Percentiles rank a stretch among this genome's conserved stretches.
phyloP scores from a whole-genome alignment of 495 filamentous ascomycete genomes.

The Xylaria bambusicola region DNA sequence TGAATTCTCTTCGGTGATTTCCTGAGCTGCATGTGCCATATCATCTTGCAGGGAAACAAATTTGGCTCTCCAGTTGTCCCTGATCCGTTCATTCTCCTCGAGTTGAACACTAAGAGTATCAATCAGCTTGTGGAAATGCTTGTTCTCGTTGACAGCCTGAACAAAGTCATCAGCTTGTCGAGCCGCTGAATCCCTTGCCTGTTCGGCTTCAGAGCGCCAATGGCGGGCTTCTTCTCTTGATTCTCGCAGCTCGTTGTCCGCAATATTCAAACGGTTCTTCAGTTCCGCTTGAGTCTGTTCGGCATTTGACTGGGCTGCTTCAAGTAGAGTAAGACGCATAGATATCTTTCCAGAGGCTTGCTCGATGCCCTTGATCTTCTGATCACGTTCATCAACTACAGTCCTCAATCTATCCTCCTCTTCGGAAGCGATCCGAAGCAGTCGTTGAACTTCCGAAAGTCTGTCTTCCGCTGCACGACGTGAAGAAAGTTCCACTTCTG shows the following conservation, averaged over 20 bases:
- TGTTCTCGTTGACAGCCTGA: constrained; percentile 46
- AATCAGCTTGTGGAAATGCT: constrained; percentile 63
- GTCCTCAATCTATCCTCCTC: constrained; percentile 74
- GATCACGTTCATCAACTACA: constrained; percentile 65
- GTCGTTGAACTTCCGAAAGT: constrained; percentile 67
- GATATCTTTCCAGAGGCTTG: constrained; percentile 49
- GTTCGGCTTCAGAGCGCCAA: constrained; percentile 53
- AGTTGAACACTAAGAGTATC: constrained; percentile 71
- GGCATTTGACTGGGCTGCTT: constrained; percentile 63
- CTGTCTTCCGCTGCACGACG: constrained; percentile 73
- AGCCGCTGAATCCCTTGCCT: constrained; percentile 41
- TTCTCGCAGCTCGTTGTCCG: constrained; percentile 52
- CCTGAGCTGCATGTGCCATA: constrained; percentile 72
- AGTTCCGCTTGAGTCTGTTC: constrained; percentile 67
- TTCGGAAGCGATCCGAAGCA: constrained; percentile 65
- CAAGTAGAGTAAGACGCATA: constrained; percentile 63
- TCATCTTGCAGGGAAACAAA: constrained; percentile 82
- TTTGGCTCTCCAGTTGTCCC: constrained; percentile 76
- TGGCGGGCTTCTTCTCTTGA: constrained; percentile 48
- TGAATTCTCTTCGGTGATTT: constrained; percentile 79
- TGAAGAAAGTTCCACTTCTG: constrained; percentile 60
- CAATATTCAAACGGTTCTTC: constrained; percentile 49
- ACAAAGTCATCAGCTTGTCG: constrained; percentile 45
- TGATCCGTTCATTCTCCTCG: constrained; percentile 77
- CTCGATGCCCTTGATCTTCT: constrained; percentile 47